phyloP scores from a whole-genome alignment of 2,329 filamentous ascomycete species.

The Monosporascus sp. region DNA sequence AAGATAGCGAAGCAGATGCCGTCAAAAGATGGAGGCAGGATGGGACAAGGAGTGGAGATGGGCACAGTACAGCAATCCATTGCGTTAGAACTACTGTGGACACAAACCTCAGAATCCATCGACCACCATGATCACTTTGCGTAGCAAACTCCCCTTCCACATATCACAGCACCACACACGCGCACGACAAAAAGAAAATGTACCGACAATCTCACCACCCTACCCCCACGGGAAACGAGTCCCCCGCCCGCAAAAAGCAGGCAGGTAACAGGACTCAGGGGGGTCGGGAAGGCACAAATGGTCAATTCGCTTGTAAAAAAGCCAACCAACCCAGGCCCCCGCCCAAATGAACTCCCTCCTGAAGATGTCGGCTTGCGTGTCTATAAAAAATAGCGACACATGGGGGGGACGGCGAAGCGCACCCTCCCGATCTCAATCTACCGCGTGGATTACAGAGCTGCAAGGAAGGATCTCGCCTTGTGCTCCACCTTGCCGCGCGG shows the following conservation, averaged over 20 bases:
- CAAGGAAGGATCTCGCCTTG: constrained; percentile 72
- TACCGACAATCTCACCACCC: constrained; percentile 38
- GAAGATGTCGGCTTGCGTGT: constrained; percentile 20
- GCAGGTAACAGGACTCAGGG: constrained; percentile 33
- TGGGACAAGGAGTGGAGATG: too few species aligned
- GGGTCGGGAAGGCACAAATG: constrained; percentile 36
- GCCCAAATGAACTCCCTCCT: constrained; percentile 23
- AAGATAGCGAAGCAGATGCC: too few species aligned
- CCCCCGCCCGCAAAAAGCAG: constrained; percentile 11
- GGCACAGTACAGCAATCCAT: too few species aligned
- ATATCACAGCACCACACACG: too few species aligned
- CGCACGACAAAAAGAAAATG: constrained; percentile 22
- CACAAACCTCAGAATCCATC: too few species aligned
- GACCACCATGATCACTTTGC: too few species aligned
- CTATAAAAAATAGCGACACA: constrained; percentile 10
- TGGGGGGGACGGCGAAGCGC: constrained; percentile 3
- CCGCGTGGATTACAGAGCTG: constrained; percentile 73
- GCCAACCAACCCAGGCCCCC: constrained; percentile 29
- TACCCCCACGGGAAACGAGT: constrained; percentile 14
- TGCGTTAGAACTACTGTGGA: too few species aligned
- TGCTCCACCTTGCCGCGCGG: constrained; percentile 71
- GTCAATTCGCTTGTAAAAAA: constrained; percentile 32
- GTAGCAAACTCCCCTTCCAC: too few species aligned
- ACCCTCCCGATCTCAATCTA: constrained; percentile 42
- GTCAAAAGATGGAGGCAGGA: too few species aligned